Conservation (phyloP, 768 basidiomycete genomes). For the Crassisporium funariophilum region DNA sequence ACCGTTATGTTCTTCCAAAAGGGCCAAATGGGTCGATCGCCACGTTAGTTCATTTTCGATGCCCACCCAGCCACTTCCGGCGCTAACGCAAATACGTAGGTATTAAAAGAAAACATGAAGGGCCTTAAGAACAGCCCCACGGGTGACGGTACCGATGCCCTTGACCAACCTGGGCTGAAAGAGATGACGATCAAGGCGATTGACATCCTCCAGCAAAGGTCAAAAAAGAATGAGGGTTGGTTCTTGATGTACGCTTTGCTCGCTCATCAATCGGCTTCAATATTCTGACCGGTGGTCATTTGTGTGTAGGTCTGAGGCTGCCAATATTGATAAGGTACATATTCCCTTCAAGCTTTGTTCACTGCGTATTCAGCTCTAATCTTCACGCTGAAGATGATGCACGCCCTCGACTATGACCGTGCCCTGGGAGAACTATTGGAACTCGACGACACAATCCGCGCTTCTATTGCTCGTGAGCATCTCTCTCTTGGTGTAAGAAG, state of each 20-base stretch:
- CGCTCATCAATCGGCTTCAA: neutral
- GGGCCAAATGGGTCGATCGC: slow-evolving; percentile 49
- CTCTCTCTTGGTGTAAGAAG: neutral
- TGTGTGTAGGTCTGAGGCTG: slow-evolving; percentile 40
- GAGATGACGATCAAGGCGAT: slow-evolving; percentile 51
- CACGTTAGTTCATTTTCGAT: slow-evolving; percentile 23
- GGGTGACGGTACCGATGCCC: slow-evolving; percentile 43
- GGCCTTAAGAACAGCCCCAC: slow-evolving; percentile 40
- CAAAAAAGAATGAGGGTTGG: slow-evolving; percentile 41
- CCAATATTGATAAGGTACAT: slow-evolving; percentile 44
- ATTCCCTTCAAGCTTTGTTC: neutral
- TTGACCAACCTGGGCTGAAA: slow-evolving; percentile 48
- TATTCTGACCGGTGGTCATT: neutral
- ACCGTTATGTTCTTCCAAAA: slow-evolving; percentile 10
- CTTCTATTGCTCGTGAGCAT: slow-evolving; percentile 41
- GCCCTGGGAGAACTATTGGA: slow-evolving; percentile 48
- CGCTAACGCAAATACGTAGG: slow-evolving; percentile 16
- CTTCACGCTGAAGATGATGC: slow-evolving; percentile 40
- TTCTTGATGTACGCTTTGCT: slow-evolving; percentile 40
- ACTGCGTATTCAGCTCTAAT: neutral
- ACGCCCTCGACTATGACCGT: slow-evolving; percentile 47
- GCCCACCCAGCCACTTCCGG: neutral
- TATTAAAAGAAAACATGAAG: slow-evolving; percentile 39
- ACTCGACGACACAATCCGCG: slow-evolving; percentile 46
- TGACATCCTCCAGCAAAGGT: slow-evolving; percentile 42